A percentile compares a stretch with the other conserved stretches of the same genome.
Evolutionary conservation across 2,329 filamentous ascomycete species (phyloP).

Genomic region (Metarhizium anisopliae): DNA sequence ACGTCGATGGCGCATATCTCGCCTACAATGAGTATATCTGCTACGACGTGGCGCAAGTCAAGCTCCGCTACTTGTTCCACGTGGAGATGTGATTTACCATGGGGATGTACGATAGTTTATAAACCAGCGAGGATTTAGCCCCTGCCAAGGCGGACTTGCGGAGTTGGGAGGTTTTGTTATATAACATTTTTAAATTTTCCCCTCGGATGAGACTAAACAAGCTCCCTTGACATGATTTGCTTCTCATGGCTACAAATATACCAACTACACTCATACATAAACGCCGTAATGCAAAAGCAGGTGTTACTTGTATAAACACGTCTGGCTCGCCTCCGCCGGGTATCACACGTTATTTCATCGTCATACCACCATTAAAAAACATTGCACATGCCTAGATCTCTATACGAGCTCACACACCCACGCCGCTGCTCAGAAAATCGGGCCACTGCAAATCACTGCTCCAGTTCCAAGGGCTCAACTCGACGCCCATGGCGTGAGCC

Average conservation of each 20-base stretch:
- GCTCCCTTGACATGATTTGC: too few species aligned
- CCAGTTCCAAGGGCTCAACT: constrained; percentile 26
- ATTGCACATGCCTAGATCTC: not conserved
- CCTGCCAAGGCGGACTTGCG: too few species aligned
- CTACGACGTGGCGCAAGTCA: constrained; percentile 62
- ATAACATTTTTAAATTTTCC: too few species aligned
- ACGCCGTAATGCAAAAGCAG: not conserved
- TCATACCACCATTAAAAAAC: not conserved
- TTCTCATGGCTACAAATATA: too few species aligned
- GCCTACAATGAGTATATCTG: constrained; percentile 67
- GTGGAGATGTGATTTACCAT: constrained; percentile 36
- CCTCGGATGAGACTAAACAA: too few species aligned
- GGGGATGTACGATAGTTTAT: too few species aligned
- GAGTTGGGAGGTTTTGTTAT: too few species aligned
- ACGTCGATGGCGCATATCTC: constrained; percentile 36
- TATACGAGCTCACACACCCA: constrained; percentile 15
- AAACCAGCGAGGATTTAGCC: too few species aligned
- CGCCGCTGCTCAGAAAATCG: constrained; percentile 23
- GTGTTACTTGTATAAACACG: not conserved
- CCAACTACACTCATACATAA: not conserved
- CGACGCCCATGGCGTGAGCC: constrained; percentile 32
- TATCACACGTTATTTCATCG: not conserved
- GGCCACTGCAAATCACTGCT: constrained; percentile 21
- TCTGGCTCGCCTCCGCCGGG: not conserved
- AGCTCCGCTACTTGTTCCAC: constrained; percentile 59